Base-by-base conservation (phyloP, 106 monocot genomes). In the Platanthera guangdongensis region DNA sequence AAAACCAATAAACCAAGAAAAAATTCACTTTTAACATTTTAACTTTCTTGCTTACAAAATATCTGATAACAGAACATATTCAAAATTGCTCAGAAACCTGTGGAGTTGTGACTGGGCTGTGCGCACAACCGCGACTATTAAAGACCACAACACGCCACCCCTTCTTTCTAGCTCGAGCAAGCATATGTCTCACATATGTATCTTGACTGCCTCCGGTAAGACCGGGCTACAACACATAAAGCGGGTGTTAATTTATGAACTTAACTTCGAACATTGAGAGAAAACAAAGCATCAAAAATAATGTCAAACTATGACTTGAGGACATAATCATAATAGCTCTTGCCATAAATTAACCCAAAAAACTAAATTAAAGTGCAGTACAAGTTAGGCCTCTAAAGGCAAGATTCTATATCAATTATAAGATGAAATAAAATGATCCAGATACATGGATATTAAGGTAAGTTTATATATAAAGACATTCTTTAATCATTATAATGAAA, bases 121-220 rank as follows among this genome's bases (percentile, higher is more conserved):
- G 72, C 6, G 70, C 96, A 83, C 93, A 96, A 65, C 96, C 96
- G 72, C 96, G 88, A 65, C 93, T 91, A 69, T 93, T 96, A 57
- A 93, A 96, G 25, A 96, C 87, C 8, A 96, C 93, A 30, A 89
- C 90, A 47, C 91, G 80, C 93, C 93, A 96, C 47, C 93, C 93
- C 78, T 85, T 93, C 57, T 75, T 91, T 79, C 89, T 76, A 53
- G 91, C 96, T 68, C 85, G 78, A 30, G 89, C 47, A 50, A 91
- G 82, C 93, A 96, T 87, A 79, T 96, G 96, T 75, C 96, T 91
- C 54, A 93, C 93, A 60, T 93, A 96, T 71, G 93, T 84, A 81
- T 93, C 93, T 70, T 76, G 87, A 78, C 96, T 96, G 16, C 93
- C 96, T 69, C 93, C 96, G 28, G 93, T 96, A 57, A 96, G 90